These are phyloP conservation scores for Trichocladium uniseriatum DNA, from an alignment of 495 filamentous ascomycete genomes.

Conservation along the genomic window DNA sequence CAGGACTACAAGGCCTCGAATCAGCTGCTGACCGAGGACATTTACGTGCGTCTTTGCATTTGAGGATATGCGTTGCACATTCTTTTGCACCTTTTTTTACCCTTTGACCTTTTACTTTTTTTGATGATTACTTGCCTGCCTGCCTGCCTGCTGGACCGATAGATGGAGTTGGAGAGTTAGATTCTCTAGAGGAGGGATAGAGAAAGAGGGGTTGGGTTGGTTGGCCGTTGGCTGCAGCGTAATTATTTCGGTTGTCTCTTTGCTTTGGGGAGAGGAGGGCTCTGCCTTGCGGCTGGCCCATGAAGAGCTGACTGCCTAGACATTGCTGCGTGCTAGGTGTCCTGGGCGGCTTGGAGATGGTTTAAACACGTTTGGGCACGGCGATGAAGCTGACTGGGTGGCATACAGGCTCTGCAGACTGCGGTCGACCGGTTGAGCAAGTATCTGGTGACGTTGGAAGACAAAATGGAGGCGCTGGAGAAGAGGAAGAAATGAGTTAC, in stretches of 20 bases:
- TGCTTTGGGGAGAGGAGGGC: neutral
- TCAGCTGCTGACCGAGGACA: constrained; percentile 90
- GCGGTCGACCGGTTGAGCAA: constrained; percentile 77
- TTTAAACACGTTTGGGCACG: no score
- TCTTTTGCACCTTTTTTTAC: neutral
- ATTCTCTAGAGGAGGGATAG: neutral
- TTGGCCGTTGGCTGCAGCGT: constrained; percentile 7
- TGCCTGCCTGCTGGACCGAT: neutral
- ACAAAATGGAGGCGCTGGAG: constrained; percentile 63
- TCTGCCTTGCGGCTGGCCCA: neutral
- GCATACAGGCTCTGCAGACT: constrained; percentile 67
- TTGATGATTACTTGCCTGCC: neutral
- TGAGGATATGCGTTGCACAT: constrained; percentile 21
- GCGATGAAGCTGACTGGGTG: constrained; percentile 14
- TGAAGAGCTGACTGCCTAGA: no score
- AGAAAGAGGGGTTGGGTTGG: neutral
- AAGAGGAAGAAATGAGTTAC: constrained; percentile 34
- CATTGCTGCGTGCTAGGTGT: no score
- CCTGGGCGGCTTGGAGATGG: no score
- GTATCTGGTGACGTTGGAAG: constrained; percentile 73
- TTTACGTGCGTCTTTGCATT: constrained; percentile 67
- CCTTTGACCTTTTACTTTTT: neutral
- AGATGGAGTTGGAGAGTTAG: neutral
- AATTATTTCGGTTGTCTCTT: constrained; percentile 13
- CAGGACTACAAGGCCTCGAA: constrained; percentile 91